These are phyloP conservation scores for Blastomyces emzantsi DNA, from an alignment of 2,329 filamentous ascomycete species.

Conservation along the genomic window DNA sequence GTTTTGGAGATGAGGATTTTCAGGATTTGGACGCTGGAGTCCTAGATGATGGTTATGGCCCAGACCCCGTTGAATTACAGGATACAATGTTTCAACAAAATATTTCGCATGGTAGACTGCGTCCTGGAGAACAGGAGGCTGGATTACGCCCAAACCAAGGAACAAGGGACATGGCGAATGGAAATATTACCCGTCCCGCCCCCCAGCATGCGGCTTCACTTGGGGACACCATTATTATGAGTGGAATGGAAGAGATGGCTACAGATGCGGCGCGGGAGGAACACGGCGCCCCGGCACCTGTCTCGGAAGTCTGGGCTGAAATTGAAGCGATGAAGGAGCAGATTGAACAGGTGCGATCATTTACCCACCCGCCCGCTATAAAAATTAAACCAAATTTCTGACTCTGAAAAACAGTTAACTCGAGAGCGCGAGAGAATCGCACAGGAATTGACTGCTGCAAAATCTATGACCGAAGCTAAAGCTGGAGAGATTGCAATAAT, in stretches of 20 bases:
- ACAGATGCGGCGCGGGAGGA: not conserved
- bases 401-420: slow-evolving; percentile 24
- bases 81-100: slow-evolving; percentile 8
- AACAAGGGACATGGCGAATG: not conserved
- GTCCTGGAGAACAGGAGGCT: not conserved
- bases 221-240: not conserved
- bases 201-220: not conserved
- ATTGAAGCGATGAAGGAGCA: slow-evolving; percentile 15
- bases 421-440: slow-evolving; percentile 34
- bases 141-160: not conserved
- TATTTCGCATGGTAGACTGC: not conserved
- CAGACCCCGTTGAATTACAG: slow-evolving; percentile 21
- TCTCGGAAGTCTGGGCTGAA: slow-evolving; percentile 6
- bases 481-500: slow-evolving; percentile 55
- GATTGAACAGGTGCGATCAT: slow-evolving; percentile 14
- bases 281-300: not conserved
- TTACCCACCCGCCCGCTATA: not conserved
- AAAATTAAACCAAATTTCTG: not conserved
- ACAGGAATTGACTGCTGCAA: slow-evolving; percentile 33
- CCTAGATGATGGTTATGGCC: slow-evolving; percentile 30
- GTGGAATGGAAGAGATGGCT: slow-evolving; percentile 2
- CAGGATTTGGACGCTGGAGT: slow-evolving; percentile 38
- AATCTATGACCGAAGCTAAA: slow-evolving; percentile 40
- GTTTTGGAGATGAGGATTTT: slow-evolving; percentile 36
- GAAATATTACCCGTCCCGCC: not conserved